phyloP scores from a whole-genome alignment of 2,329 filamentous ascomycete genomes.

The Blastomyces gilchristii region DNA sequence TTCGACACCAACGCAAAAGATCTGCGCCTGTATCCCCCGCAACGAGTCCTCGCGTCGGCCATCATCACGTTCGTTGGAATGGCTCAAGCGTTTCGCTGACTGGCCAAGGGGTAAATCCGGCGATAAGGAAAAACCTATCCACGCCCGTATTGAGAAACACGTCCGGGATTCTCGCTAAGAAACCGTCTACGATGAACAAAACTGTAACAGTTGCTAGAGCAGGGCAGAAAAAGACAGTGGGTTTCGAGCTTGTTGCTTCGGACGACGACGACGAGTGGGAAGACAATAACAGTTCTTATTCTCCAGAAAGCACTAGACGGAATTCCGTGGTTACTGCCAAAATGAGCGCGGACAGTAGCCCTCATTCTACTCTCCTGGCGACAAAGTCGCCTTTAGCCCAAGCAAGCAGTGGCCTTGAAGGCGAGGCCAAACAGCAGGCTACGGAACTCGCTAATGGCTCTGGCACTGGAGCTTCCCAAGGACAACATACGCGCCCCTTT shows the following conservation, averaged over 20 bases:
- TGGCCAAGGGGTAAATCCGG: slow-evolving; percentile 24
- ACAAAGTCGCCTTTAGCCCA: slow-evolving; percentile 16
- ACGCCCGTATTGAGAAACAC: slow-evolving; percentile 33
- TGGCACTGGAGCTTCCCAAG: slow-evolving; percentile 17
- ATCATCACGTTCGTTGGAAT: slow-evolving; percentile 32
- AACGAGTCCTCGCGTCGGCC: slow-evolving; percentile 30
- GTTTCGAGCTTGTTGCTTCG: slow-evolving; percentile 37
- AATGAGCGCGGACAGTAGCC: slow-evolving; percentile 12
- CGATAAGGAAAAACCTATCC: slow-evolving; percentile 39
- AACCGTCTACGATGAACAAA: slow-evolving; percentile 23
- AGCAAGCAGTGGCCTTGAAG: background rate
- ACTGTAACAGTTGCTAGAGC: slow-evolving; percentile 18
- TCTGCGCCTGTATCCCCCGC: slow-evolving; percentile 36
- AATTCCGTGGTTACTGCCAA: slow-evolving; percentile 32
- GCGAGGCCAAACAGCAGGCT: slow-evolving; percentile 3
- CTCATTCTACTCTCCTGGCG: slow-evolving; percentile 1
- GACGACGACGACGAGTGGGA: slow-evolving; percentile 37
- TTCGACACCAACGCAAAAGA: slow-evolving; percentile 36
- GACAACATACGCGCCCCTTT: slow-evolving; percentile 15
- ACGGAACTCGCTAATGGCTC: background rate
- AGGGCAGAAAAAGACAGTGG: slow-evolving; percentile 36
- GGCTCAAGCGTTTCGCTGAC: slow-evolving; percentile 28
- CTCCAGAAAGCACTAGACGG: slow-evolving; percentile 38
- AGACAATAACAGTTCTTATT: slow-evolving; percentile 40
- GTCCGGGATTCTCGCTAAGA: slow-evolving; percentile 31